Percentiles rank a stretch among this genome's conserved stretches.
These are phyloP conservation scores for Triglochin maritima DNA, from an alignment of 106 monocot genomes.

Conservation along the genomic window DNA sequence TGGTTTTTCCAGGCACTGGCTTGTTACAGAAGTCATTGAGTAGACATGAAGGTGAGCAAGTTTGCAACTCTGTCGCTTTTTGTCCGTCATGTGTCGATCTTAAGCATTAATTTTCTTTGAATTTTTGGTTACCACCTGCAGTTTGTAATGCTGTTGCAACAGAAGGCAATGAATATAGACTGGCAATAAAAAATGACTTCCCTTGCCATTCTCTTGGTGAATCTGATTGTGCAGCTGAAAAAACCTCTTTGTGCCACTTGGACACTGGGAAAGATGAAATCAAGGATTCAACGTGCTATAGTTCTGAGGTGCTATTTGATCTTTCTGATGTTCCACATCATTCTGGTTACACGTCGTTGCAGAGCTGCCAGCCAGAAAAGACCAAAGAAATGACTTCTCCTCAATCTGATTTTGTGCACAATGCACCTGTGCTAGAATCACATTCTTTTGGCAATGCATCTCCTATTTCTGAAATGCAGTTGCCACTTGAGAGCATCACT, in stretches of 20 bases:
- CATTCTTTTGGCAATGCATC: neutral
- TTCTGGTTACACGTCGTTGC: neutral
- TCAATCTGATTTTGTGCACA: neutral
- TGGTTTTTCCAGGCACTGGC: conserved; percentile 81
- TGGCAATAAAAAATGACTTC: neutral
- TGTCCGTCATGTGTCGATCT: neutral
- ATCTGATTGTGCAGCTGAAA: neutral
- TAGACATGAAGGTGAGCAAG: conserved; percentile 9
- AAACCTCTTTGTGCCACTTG: neutral
- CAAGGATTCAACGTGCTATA: neutral
- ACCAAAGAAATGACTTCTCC: neutral
- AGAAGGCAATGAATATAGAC: neutral
- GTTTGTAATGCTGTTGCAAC: neutral
- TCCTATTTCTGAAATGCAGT: neutral
- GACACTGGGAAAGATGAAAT: neutral
- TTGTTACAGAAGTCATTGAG: conserved; percentile 53
- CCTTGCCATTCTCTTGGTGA: neutral
- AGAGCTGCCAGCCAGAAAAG: neutral
- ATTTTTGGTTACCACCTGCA: neutral
- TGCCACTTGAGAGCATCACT: neutral
- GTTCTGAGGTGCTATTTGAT: neutral
- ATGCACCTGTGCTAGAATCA: neutral
- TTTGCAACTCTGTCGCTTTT: neutral
- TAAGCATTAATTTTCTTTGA: neutral
- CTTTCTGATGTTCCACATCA: neutral